Conservation (phyloP, 257 asterid genomes). For the Echites panduratus region DNA sequence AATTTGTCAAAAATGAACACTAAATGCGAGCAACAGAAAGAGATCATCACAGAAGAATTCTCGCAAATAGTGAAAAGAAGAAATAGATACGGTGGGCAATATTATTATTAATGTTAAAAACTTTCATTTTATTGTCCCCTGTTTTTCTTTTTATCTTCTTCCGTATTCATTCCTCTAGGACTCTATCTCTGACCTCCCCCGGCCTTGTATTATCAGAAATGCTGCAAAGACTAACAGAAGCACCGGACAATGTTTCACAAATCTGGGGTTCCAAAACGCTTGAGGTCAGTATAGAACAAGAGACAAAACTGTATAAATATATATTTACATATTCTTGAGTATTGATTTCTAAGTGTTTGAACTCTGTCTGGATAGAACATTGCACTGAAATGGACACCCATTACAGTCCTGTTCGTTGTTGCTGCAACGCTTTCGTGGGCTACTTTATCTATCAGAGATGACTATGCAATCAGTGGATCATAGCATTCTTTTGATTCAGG, state of each 20-base stretch:
- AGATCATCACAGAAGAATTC: slow-evolving; percentile 29
- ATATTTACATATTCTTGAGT: slow-evolving; percentile 1
- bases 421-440: slow-evolving; percentile 38
- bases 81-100: slow-evolving; percentile 31
- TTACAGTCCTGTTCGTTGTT: slow-evolving; percentile 32
- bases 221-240: slow-evolving; percentile 31
- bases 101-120: not conserved
- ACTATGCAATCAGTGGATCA: not conserved
- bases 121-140: not conserved
- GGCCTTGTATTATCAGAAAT: slow-evolving; percentile 24
- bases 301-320: not conserved
- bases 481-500: slow-evolving; percentile 1
- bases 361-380: slow-evolving; percentile 25
- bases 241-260: slow-evolving; percentile 34
- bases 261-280: slow-evolving; percentile 53
- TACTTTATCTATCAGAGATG: slow-evolving; percentile 26
- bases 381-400: slow-evolving; percentile 60
- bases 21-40: slow-evolving; percentile 23
- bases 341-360: not conserved
- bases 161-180: not conserved
- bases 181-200: not conserved
- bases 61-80: slow-evolving; percentile 41
- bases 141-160: not conserved
- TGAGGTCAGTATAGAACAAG: slow-evolving; percentile 26
- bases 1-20: slow-evolving; percentile 40